A percentile compares a stretch with the other conserved stretches of the same genome.
phyloP scores from a whole-genome alignment of 2,329 filamentous ascomycete genomes.

The Venturia asperata region DNA sequence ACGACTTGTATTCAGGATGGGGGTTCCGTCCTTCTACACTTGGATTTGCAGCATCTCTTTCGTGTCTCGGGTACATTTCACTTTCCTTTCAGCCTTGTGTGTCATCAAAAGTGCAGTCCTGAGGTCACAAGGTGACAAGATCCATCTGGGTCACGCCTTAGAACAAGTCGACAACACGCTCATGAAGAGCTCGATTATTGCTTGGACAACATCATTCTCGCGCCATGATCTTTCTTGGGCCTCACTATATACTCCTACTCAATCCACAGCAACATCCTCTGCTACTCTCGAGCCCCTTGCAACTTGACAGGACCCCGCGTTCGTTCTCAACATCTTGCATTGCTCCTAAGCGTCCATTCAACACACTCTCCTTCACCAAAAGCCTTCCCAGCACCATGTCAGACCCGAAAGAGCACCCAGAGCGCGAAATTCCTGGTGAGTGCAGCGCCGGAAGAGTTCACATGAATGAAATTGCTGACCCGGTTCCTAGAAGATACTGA shows the following conservation, averaged over 20 bases:
- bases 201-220: not conserved
- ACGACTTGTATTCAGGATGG: too few species aligned
- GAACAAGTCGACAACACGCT: not conserved
- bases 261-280: too few species aligned
- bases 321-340: too few species aligned
- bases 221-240: not conserved
- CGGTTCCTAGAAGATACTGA: not conserved
- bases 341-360: not conserved
- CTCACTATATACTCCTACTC: not conserved
- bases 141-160: too few species aligned
- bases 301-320: not conserved
- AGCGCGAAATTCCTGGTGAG: not conserved
- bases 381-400: not conserved
- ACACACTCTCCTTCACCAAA: not conserved
- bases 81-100: too few species aligned
- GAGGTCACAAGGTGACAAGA: too few species aligned
- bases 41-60: too few species aligned
- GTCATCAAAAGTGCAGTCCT: too few species aligned
- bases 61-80: too few species aligned
- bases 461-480: too few species aligned
- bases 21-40: too few species aligned
- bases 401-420: not conserved
- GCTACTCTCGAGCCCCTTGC: too few species aligned
- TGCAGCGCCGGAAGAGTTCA: not conserved
- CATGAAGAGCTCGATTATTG: not conserved